A percentile compares a stretch with the other conserved stretches of the same genome.
Evolutionary conservation across 2,329 filamentous ascomycete genomes (phyloP).

Genomic region (Fusarium chlamydosporum): DNA sequence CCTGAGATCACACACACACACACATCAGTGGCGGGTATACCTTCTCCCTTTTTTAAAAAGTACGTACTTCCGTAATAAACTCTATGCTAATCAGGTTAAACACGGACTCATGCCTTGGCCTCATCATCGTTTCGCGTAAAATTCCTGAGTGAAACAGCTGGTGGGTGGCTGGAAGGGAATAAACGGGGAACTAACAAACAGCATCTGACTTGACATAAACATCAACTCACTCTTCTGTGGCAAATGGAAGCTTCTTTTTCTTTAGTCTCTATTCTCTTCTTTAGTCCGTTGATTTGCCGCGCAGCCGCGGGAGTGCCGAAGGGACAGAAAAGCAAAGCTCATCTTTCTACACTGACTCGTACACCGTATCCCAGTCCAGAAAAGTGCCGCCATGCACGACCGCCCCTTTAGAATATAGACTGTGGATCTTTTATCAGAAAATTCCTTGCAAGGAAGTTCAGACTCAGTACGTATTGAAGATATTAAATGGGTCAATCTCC

Average conservation of each 20-base stretch:
- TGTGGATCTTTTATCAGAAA: background rate
- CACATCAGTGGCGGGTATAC: background rate
- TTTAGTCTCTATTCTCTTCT: background rate
- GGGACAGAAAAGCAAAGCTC: background rate
- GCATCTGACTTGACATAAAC: background rate
- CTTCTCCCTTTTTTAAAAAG: background rate
- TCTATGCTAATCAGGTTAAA: background rate
- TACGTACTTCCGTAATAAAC: constrained; percentile 6
- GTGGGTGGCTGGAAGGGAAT: background rate
- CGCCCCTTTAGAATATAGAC: background rate
- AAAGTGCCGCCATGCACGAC: constrained; percentile 1
- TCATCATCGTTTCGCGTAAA: constrained; percentile 1
- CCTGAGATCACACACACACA: background rate
- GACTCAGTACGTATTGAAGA: no score
- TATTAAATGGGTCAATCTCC: background rate
- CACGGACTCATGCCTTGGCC: constrained; percentile 2
- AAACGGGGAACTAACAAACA: background rate
- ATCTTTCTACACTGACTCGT: background rate
- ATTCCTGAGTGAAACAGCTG: background rate
- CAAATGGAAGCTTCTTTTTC: background rate
- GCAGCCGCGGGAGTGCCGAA: background rate
- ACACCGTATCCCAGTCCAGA: background rate
- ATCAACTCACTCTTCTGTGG: background rate
- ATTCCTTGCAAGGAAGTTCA: background rate
- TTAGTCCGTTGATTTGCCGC: background rate